Evolutionary conservation across 139 green algal genomes (phyloP).

Genomic region (Tetraselmis chui): DNA sequence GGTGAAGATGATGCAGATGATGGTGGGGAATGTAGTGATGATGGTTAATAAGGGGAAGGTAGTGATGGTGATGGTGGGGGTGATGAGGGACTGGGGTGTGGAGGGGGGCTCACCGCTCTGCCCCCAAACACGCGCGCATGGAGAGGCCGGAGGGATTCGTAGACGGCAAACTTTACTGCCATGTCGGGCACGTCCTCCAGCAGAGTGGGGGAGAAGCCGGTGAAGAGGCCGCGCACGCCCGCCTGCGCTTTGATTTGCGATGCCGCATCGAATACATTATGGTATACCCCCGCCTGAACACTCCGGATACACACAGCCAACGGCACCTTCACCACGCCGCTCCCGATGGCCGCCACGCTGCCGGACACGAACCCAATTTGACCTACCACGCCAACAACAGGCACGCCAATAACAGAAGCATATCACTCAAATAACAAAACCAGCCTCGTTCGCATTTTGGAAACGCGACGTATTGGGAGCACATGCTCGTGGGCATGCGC

Average conservation of each 20-base stretch:
- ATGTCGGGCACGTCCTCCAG: conserved; percentile 90
- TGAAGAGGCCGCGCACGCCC: conserved; percentile 29
- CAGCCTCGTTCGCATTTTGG: no score
- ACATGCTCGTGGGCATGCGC: no score
- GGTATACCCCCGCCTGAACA: conserved; percentile 64
- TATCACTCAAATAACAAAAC: no score
- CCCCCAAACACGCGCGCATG: conserved; percentile 33
- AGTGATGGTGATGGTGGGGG: neutral
- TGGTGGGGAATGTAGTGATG: no score
- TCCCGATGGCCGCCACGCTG: conserved; percentile 62
- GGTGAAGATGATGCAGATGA: no score
- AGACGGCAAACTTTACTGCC: conserved; percentile 86
- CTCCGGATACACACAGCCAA: conserved; percentile 84
- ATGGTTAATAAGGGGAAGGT: no score
- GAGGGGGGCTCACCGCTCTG: neutral
- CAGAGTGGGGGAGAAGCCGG: conserved; percentile 79
- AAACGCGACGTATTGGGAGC: no score
- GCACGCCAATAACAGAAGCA: no score
- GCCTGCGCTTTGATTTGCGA: conserved; percentile 32
- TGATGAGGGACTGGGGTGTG: neutral
- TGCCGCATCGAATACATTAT: conserved; percentile 64
- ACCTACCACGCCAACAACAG: neutral
- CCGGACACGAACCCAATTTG: conserved; percentile 65
- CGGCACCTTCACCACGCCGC: conserved; percentile 78
- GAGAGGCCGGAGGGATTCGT: conserved; percentile 66